phyloP scores from a whole-genome alignment of 768 basidiomycete species.

The Zangia roseola region DNA sequence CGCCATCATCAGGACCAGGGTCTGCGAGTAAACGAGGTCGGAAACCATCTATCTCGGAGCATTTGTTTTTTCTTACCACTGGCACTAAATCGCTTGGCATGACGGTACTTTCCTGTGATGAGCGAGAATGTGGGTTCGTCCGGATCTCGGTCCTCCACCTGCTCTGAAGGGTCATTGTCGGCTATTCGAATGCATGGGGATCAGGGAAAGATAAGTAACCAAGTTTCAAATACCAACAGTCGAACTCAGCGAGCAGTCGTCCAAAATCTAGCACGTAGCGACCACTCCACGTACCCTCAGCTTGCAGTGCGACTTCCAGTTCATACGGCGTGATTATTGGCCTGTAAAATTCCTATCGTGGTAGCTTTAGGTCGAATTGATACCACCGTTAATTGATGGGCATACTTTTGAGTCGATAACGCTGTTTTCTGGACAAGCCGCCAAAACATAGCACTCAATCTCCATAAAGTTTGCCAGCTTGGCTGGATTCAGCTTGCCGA shows the following conservation, averaged over 20 bases:
- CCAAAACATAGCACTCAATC: conserved; percentile 92
- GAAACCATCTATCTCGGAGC: neutral
- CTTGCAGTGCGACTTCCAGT: conserved; percentile 73
- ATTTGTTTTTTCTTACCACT: conserved; percentile 33
- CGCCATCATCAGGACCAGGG: conserved; percentile 15
- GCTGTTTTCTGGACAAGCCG: conserved; percentile 93
- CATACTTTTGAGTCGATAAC: conserved; percentile 68
- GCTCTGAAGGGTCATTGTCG: conserved; percentile 7
- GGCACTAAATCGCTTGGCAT: conserved; percentile 71
- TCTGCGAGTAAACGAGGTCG: neutral
- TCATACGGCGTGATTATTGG: conserved; percentile 97
- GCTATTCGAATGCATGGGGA: conserved; percentile 42
- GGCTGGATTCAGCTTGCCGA: conserved; percentile 92
- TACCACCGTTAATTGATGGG: neutral
- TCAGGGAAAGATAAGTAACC: neutral
- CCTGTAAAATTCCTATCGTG: conserved; percentile 75
- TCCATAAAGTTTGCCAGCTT: conserved; percentile 96
- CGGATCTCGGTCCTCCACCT: conserved; percentile 47
- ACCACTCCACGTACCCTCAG: conserved; percentile 70
- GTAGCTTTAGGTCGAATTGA: neutral
- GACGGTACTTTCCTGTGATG: conserved; percentile 81
- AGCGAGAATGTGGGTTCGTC: conserved; percentile 85
- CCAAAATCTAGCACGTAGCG: conserved; percentile 79
- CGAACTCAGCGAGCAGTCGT: conserved; percentile 45
- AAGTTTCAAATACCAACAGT: conserved; percentile 13